phyloP scores from a whole-genome alignment of 192 early-diverging fungal species.

The Backusella circina region DNA sequence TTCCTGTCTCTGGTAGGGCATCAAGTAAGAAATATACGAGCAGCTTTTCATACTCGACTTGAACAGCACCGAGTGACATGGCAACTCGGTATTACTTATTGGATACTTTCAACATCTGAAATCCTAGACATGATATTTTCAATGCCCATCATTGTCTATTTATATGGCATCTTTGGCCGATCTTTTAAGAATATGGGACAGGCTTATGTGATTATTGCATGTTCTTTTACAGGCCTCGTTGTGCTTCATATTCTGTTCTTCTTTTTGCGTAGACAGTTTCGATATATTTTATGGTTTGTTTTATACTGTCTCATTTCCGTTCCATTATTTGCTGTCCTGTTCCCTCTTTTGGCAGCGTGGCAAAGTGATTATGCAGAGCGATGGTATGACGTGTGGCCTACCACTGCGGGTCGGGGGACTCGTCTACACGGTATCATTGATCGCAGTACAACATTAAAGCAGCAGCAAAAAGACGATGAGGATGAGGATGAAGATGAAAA shows the following conservation, averaged over 20 bases:
- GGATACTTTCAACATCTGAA: conserved; percentile 23
- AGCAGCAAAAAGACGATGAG: background rate
- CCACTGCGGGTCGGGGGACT: background rate
- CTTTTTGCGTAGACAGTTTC: conserved; percentile 16
- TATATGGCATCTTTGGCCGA: conserved; percentile 20
- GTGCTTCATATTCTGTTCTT: conserved; percentile 32
- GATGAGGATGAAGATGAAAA: background rate
- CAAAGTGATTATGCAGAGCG: conserved; percentile 13
- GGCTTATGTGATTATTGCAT: conserved; percentile 20
- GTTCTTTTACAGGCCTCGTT: conserved; percentile 17
- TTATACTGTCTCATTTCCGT: conserved; percentile 23
- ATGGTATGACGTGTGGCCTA: conserved; percentile 34
- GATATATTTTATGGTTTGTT: conserved; percentile 31
- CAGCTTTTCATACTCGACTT: conserved; percentile 25
- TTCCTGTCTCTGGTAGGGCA: conserved; percentile 19
- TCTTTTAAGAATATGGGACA: conserved; percentile 7
- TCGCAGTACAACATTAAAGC: background rate
- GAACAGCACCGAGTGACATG: conserved; percentile 14
- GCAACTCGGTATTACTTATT: conserved; percentile 21
- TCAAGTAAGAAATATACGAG: conserved; percentile 17
- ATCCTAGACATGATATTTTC: conserved; percentile 20
- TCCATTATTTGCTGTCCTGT: conserved; percentile 27
- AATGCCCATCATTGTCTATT: conserved; percentile 20
- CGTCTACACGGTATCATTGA: conserved; percentile 32
- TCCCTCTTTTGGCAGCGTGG: conserved; percentile 25